Percentiles rank a stretch among this genome's conserved stretches.
phyloP scores from a whole-genome alignment of 345 rosid species.

The Boechera retrofracta region DNA sequence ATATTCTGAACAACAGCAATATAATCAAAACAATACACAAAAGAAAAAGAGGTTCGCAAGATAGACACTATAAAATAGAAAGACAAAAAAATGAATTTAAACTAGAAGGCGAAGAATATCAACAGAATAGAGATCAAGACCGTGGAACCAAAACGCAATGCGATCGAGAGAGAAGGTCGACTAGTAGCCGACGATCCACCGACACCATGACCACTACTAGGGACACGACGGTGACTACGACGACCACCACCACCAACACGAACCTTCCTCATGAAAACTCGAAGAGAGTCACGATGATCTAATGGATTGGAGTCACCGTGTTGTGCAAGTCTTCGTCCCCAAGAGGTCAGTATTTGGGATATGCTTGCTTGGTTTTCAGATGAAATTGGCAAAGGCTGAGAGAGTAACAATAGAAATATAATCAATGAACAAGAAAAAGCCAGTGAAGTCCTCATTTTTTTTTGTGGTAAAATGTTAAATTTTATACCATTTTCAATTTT shows the following conservation, averaged over 20 bases:
- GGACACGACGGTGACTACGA: constrained; percentile 11
- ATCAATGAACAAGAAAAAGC: constrained; percentile 15
- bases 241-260: constrained; percentile 23
- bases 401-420: not conserved
- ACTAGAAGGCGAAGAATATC: constrained; percentile 10
- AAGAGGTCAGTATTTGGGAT: not conserved
- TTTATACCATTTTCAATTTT: too few species aligned
- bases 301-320: constrained; percentile 10
- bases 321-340: constrained; percentile 19
- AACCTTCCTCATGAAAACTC: constrained; percentile 25
- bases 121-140: constrained; percentile 15
- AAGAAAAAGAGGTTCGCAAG: not conserved
- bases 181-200: constrained; percentile 31
- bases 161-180: constrained; percentile 25
- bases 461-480: too few species aligned
- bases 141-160: constrained; percentile 15
- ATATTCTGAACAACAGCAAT: not conserved
- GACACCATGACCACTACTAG: not conserved
- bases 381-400: constrained; percentile 8
- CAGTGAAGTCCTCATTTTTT: constrained; percentile 12
- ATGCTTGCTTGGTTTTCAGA: constrained; percentile 15
- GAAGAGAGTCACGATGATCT: constrained; percentile 4
- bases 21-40: not conserved
- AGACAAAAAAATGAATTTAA: not conserved
- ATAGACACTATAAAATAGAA: not conserved